Evolutionary conservation across 2,329 filamentous ascomycete genomes (phyloP).

Genomic region (Aspergillus thermomutatus): DNA sequence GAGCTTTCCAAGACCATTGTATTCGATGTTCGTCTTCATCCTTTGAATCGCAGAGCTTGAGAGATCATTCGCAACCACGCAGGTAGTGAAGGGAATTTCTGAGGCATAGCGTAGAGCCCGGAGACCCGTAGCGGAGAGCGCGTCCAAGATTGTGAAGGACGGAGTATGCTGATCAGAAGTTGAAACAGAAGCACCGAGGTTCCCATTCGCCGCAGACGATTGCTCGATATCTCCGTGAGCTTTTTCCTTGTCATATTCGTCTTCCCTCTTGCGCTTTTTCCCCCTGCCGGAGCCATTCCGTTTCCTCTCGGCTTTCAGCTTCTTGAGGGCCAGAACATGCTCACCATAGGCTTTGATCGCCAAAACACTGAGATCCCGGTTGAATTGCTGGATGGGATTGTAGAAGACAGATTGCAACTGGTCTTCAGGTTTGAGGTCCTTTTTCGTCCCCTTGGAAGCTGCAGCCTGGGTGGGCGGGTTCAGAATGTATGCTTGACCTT

Average conservation of each 20-base stretch:
- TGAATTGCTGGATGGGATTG: conserved; percentile 99
- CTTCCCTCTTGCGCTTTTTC: conserved; percentile 38
- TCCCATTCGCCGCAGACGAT: conserved; percentile 9
- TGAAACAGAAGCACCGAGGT: conserved; percentile 7
- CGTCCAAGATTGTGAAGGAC: conserved; percentile 83
- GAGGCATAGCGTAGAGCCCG: conserved; percentile 87
- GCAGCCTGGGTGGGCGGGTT: conserved; percentile 52
- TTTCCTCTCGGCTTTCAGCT: conserved; percentile 46
- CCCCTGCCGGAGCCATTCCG: conserved; percentile 31
- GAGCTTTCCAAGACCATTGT: conserved; percentile 71
- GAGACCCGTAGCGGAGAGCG: conserved; percentile 88
- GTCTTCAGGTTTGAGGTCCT: conserved; percentile 50
- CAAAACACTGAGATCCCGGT: conserved; percentile 88
- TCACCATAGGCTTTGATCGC: conserved; percentile 87
- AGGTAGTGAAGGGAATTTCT: conserved; percentile 80
- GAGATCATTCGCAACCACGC: conserved; percentile 85
- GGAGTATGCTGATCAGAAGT: conserved; percentile 34
- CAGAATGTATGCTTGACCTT: conserved; percentile 66
- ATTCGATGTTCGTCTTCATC: conserved; percentile 78
- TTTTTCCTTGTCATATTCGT: conserved; percentile 9
- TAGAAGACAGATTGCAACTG: conserved; percentile 84
- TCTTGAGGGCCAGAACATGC: conserved; percentile 55
- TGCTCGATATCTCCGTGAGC: neutral
- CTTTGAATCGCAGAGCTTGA: conserved; percentile 71
- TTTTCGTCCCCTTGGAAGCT: conserved; percentile 42